Evolutionary conservation across 768 basidiomycete genomes (phyloP).

Genomic region (Rubroboletus satanas): DNA sequence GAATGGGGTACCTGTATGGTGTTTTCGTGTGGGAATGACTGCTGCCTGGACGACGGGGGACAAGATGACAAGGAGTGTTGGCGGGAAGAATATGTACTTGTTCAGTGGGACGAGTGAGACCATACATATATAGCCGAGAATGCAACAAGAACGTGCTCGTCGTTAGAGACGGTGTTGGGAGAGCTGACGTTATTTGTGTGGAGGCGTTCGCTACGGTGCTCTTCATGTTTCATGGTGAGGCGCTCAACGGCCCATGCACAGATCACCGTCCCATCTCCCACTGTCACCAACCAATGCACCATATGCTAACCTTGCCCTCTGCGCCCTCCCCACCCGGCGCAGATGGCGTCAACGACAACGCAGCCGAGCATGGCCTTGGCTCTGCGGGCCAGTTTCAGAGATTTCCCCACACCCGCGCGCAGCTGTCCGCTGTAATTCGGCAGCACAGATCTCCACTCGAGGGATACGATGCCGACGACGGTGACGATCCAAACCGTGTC

Average conservation of each 20-base stretch:
- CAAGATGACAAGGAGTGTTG: constrained; percentile 45
- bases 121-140: background rate
- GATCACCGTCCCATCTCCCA: constrained; percentile 18
- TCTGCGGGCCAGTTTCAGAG: constrained; percentile 32
- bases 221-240: constrained; percentile 18
- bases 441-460: constrained; percentile 60
- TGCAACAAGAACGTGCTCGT: background rate
- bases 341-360: constrained; percentile 17
- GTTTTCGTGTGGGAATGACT: constrained; percentile 83
- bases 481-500: constrained; percentile 51
- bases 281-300: constrained; percentile 24
- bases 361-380: constrained; percentile 15
- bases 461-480: constrained; percentile 56
- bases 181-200: constrained; percentile 25
- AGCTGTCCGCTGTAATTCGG: constrained; percentile 68
- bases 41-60: constrained; percentile 47
- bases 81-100: constrained; percentile 71
- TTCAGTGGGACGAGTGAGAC: constrained; percentile 68
- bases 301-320: constrained; percentile 21
- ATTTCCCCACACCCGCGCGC: constrained; percentile 82
- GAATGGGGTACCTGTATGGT: constrained; percentile 94
- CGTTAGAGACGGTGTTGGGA: background rate
- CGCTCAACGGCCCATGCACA: constrained; percentile 23
- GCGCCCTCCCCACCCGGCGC: constrained; percentile 7
- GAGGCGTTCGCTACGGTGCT: background rate